Base-by-base conservation (phyloP, 306 rosid species). In the Adenanthera pavonina region DNA sequence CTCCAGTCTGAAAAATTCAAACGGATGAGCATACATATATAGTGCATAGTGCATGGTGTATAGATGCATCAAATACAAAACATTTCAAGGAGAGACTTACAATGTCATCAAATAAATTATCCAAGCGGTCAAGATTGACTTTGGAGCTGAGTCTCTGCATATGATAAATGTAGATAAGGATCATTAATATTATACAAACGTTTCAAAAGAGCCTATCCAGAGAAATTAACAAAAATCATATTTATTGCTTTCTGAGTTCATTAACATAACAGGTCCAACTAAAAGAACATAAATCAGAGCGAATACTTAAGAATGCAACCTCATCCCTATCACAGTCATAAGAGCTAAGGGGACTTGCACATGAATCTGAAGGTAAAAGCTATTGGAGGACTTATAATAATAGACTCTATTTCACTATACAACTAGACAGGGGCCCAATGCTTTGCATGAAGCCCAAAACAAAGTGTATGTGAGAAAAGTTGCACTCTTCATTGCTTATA, bases 121-220 rank as follows among this genome's bases (percentile, higher is more conserved):
- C 84, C 85, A 93, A 72, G 48, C 81, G 84, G 74, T 87, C 92
- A 12, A 75, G 84, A 87, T 93, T 91, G 91, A 93, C 85, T 89
- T 83, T 93, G 41, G 84, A 87, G 77, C 90, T 82, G 77, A 88
- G 88, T 81, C 91, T 84, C 97, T 91, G 92, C 87, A 65, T 51
- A 85, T 30, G 69, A 69, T 83, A 59, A 78, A 83, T 14, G 53
- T 67, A 78, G 80, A 75, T 38, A 77, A 80, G 61, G 17, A 69
- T 72, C 38, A 57, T 60, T 64, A 69, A 54, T 38, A 54, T 34
- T 17, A 80, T 43, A 59, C 54, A 74, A 53, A 68, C 49, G 49
- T 40, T 71, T 72, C 80, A 47, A 9, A 33, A 81, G 12, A 62
- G 35, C 53, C 74, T 56, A 57, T 25, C 34, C 15, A 11, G 30